Percentiles rank a stretch among this genome's conserved stretches.
phyloP scores from a whole-genome alignment of 2,329 filamentous ascomycete species.

The Stagonosporopsis vannaccii region DNA sequence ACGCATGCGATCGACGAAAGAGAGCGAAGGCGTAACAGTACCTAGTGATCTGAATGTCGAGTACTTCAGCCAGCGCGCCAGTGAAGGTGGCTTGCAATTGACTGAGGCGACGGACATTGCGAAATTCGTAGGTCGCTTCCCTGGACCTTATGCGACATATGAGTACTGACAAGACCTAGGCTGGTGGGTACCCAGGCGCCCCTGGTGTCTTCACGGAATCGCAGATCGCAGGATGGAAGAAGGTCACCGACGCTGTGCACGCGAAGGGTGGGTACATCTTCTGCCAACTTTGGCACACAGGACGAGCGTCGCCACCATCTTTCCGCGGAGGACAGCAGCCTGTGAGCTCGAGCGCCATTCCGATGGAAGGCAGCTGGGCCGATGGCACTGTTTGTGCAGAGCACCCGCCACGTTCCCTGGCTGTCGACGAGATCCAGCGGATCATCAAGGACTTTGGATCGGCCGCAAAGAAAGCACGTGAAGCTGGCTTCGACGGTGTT shows the following conservation, averaged over 20 bases:
- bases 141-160: conserved; percentile 26
- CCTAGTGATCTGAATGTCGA: conserved; percentile 56
- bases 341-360: conserved; percentile 52
- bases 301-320: conserved; percentile 52
- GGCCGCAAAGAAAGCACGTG: conserved; percentile 49
- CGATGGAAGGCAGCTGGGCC: conserved; percentile 50
- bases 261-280: conserved; percentile 59
- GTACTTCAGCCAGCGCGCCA: conserved; percentile 63
- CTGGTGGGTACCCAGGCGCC: conserved; percentile 49
- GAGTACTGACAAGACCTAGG: conserved; percentile 16
- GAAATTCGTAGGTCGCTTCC: conserved; percentile 33
- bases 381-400: conserved; percentile 49
- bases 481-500: conserved; percentile 47
- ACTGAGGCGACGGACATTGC: conserved; percentile 61
- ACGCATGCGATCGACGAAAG: conserved; percentile 57
- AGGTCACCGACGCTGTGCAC: conserved; percentile 60
- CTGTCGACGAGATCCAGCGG: conserved; percentile 50
- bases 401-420: conserved; percentile 46
- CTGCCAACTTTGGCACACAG: conserved; percentile 57
- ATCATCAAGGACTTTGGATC: conserved; percentile 49
- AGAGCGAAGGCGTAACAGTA: conserved; percentile 55
- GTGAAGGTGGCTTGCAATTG: conserved; percentile 65
- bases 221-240: conserved; percentile 60
- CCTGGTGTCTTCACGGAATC: conserved; percentile 45
- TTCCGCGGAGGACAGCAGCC: conserved; percentile 48